A percentile compares a stretch with the other conserved stretches of the same genome.
These are phyloP conservation scores for Heterobasidion annosum DNA, from an alignment of 1,284 basidiomycete genomes.

Conservation along the genomic window DNA sequence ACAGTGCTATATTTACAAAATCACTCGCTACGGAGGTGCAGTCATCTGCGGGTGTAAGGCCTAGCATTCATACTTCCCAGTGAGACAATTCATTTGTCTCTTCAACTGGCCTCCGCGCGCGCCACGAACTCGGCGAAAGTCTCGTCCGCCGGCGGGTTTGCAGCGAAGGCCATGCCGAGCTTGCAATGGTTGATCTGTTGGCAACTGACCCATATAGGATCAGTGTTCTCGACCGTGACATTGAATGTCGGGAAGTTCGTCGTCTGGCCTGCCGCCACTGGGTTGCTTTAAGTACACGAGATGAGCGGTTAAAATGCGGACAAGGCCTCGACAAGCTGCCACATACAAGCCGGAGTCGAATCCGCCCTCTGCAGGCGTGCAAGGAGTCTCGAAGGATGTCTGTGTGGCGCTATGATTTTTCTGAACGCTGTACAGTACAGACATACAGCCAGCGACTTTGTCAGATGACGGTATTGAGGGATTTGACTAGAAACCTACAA, in stretches of 20 bases:
- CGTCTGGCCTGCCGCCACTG: slow-evolving; percentile 36
- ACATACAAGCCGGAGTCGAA: slow-evolving; percentile 53
- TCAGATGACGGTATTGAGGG: not conserved
- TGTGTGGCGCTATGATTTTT: slow-evolving; percentile 61
- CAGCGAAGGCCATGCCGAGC: slow-evolving; percentile 37
- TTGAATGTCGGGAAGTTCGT: slow-evolving; percentile 36
- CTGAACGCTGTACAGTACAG: slow-evolving; percentile 18
- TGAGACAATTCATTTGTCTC: not conserved
- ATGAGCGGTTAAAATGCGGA: not conserved
- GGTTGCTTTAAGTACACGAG: slow-evolving; percentile 26
- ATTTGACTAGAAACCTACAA: not conserved
- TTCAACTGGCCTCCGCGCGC: not conserved
- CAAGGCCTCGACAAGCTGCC: not conserved
- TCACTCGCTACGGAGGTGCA: too few species aligned
- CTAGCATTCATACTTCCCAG: not conserved
- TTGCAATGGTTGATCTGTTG: slow-evolving; percentile 34
- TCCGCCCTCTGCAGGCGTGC: slow-evolving; percentile 29
- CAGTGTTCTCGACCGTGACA: slow-evolving; percentile 31
- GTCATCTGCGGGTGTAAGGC: too few species aligned
- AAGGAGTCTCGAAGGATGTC: slow-evolving; percentile 44
- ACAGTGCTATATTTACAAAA: too few species aligned
- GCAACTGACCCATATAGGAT: slow-evolving; percentile 55
- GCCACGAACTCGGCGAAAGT: not conserved
- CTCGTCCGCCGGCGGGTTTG: not conserved
- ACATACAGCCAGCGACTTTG: not conserved